Evolutionary conservation across 148 eudicot genomes (phyloP).

Genomic region (Fagopyrum tataricum): DNA sequence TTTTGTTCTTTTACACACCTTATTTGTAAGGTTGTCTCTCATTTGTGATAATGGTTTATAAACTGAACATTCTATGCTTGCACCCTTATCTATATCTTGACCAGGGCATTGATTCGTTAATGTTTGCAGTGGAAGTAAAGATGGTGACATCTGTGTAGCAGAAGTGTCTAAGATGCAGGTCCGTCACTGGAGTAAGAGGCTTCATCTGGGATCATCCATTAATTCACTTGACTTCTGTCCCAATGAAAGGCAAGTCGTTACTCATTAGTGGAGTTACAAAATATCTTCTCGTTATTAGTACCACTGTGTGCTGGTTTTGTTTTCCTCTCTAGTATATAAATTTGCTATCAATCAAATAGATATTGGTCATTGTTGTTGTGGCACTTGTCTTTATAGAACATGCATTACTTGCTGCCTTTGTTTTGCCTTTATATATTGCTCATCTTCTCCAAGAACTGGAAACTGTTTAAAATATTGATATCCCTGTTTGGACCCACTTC

Average conservation of each 20-base stretch:
- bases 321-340: background rate
- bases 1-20: background rate
- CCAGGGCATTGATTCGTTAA: background rate
- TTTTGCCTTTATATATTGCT: background rate
- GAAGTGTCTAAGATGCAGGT: conserved; percentile 82
- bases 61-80: background rate
- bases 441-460: background rate
- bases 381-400: background rate
- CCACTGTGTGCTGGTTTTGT: background rate
- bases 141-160: conserved; percentile 88
- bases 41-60: background rate
- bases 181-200: conserved; percentile 77
- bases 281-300: background rate
- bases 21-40: background rate
- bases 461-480: no score
- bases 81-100: background rate
- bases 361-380: background rate
- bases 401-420: background rate
- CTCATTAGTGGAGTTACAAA: background rate
- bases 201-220: conserved; percentile 74
- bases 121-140: conserved; percentile 71
- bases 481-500: background rate
- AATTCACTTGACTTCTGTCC: conserved; percentile 81
- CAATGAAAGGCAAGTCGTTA: conserved; percentile 65
- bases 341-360: background rate